Base-by-base conservation (phyloP, 768 basidiomycete genomes). In the Suillus fuscotomentosus region DNA sequence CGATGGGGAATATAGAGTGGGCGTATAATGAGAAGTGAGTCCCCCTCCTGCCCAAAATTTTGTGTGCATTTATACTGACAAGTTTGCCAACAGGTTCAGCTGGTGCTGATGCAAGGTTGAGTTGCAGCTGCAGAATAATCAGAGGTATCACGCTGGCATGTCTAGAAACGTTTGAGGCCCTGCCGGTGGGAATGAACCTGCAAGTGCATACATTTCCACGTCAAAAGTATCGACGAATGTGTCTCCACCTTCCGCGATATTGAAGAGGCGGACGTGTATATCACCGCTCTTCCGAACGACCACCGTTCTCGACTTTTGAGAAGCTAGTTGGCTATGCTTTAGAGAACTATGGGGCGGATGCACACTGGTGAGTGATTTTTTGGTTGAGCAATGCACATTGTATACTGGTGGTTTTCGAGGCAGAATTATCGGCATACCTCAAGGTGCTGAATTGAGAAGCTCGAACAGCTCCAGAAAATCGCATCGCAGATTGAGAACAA, bases 231-330 rank as follows among this genome's bases (percentile, higher is more conserved):
- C 69, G 82, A 80, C 14, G 89, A 94, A 70, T 92, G 95, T 70
- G 91, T 94, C 81, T 95, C 89, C 77, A 86, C 82, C 68, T 87
- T 93, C 69, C 89, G 92, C 68, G 90, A 89, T 71, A 74, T 97
- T 65, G 89, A 90, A 39, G 97, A 97, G 76, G 95, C 92, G 17
- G 93, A 94, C 69, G 84, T 85, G 36, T 96, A 96, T 81, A 94
- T 96, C 79, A 82, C 84, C 60, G 84, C 80, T 22, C 82, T 98
- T 31, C 88, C 92, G 7, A 76, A 82, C 36, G 82, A 82, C 63
- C 83, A 89, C 70, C 89, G 90, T 41, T 77, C 76, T 63, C 77
- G 76, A 22, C 84, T 99, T 86, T 96, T 67, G 87, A 91, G 71
- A 88, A 88, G 75, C 78, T 99, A 50, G 84, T 91, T 50, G 83